Percentiles rank a stretch among this genome's conserved stretches.
Conservation (phyloP, 495 filamentous ascomycete species). For the Aspergillus coremiiformis region DNA sequence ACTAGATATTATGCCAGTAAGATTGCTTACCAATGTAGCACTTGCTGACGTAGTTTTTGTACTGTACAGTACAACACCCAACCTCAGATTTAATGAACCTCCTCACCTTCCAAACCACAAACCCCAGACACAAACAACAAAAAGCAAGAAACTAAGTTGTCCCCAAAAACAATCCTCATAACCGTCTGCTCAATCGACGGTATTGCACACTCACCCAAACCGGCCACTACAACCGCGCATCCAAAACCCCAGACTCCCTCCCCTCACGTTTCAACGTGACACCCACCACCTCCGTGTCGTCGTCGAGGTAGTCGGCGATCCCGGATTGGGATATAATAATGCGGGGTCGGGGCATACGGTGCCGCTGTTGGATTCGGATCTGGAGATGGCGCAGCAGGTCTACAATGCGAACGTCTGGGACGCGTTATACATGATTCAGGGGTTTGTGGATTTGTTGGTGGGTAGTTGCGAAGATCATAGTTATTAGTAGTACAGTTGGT, state of each 20-base stretch:
- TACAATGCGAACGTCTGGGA: slow-evolving; percentile 29
- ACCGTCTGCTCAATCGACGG: slow-evolving; percentile 38
- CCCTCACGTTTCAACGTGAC: slow-evolving; percentile 22
- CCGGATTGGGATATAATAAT: slow-evolving; percentile 17
- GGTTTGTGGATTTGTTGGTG: slow-evolving; percentile 46
- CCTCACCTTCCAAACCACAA: neutral
- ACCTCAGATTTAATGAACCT: neutral
- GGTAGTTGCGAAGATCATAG: slow-evolving; percentile 40
- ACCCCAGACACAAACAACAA: neutral
- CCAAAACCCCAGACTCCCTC: slow-evolving; percentile 25
- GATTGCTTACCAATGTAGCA: too few relatives aligned
- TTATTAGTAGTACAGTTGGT: slow-evolving; percentile 37
- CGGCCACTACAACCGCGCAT: slow-evolving; percentile 31
- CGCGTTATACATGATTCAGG: slow-evolving; percentile 16
- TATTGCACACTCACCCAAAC: slow-evolving; percentile 28
- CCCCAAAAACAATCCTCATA: slow-evolving; percentile 23
- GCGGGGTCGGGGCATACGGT: slow-evolving; percentile 18
- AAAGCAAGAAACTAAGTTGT: neutral
- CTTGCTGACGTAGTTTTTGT: too few relatives aligned
- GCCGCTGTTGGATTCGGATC: slow-evolving; percentile 23
- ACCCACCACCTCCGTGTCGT: slow-evolving; percentile 20
- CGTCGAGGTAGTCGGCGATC: slow-evolving; percentile 4
- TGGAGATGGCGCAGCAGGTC: slow-evolving; percentile 18
- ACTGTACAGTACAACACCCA: too few relatives aligned
- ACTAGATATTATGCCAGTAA: too few relatives aligned